These are phyloP conservation scores for Coniochaeta sp. DNA, from an alignment of 2,329 filamentous ascomycete species.

Conservation along the genomic window DNA sequence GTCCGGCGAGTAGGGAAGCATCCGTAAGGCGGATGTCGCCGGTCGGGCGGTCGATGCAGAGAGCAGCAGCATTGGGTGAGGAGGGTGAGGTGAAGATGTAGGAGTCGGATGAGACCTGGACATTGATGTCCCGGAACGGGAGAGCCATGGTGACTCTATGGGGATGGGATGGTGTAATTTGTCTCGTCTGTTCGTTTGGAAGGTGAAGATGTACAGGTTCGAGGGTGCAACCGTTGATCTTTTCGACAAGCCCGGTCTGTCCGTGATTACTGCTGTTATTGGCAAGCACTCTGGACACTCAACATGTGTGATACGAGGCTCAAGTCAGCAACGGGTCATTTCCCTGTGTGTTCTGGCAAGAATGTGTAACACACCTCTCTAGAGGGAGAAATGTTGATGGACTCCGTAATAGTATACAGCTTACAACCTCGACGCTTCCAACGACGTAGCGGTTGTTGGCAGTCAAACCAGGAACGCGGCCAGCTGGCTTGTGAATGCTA, in stretches of 20 bases:
- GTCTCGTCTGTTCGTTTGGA: not conserved
- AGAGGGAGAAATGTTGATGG: not conserved
- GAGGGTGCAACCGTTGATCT: not conserved
- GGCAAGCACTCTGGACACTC: not conserved
- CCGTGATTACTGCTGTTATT: not conserved
- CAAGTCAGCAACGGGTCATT: not conserved
- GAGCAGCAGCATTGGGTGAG: conserved; percentile 76
- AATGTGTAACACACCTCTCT: not conserved
- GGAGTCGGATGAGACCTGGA: conserved; percentile 83
- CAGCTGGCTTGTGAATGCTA: not conserved
- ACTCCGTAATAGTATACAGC: too few species aligned
- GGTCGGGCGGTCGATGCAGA: conserved; percentile 86
- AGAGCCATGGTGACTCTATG: conserved; percentile 25
- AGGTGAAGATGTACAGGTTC: too few species aligned
- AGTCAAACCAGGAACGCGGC: not conserved
- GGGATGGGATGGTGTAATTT: not conserved
- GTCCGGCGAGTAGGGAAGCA: conserved; percentile 65
- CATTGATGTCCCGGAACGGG: conserved; percentile 94
- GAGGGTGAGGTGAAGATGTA: conserved; percentile 97
- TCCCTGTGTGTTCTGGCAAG: not conserved
- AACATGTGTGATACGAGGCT: not conserved
- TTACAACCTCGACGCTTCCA: not conserved
- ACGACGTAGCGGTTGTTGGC: not conserved
- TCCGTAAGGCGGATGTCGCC: conserved; percentile 84
- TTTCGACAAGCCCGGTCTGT: too few species aligned